Evolutionary conservation across 2,329 filamentous ascomycete species (phyloP).

Genomic region (Paraphaeosphaeria minitans): DNA sequence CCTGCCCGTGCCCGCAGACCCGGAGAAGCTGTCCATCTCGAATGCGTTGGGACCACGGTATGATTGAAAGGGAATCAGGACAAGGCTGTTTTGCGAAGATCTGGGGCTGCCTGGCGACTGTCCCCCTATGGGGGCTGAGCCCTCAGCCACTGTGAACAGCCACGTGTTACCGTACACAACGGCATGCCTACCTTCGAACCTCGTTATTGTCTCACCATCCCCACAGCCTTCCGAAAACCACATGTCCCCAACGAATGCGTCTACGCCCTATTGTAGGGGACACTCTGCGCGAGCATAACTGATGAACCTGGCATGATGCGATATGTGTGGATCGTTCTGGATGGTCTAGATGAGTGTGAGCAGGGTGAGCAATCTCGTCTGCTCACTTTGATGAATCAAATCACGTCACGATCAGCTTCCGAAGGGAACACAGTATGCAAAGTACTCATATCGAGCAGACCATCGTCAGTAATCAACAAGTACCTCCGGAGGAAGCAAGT

Average conservation of each 20-base stretch:
- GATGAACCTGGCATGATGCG: constrained; percentile 9
- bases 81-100: neutral
- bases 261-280: constrained; percentile 8
- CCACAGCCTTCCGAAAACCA: no score
- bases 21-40: no score
- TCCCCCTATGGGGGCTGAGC: neutral
- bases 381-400: constrained; percentile 20
- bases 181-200: no score
- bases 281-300: constrained; percentile 13
- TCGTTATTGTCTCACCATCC: no score
- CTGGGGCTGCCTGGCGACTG: neutral
- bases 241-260: no score
- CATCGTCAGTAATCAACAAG: neutral
- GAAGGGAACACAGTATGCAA: constrained; percentile 15
- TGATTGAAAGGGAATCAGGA: no score
- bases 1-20: no score
- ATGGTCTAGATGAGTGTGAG: constrained; percentile 35
- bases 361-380: constrained; percentile 21
- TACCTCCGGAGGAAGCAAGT: constrained; percentile 8
- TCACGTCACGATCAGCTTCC: constrained; percentile 10
- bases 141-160: neutral
- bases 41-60: no score
- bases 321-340: constrained; percentile 30
- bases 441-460: constrained; percentile 13
- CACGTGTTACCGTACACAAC: neutral